Conservation (phyloP, 1,284 basidiomycete genomes). For the Pterula multifida region DNA sequence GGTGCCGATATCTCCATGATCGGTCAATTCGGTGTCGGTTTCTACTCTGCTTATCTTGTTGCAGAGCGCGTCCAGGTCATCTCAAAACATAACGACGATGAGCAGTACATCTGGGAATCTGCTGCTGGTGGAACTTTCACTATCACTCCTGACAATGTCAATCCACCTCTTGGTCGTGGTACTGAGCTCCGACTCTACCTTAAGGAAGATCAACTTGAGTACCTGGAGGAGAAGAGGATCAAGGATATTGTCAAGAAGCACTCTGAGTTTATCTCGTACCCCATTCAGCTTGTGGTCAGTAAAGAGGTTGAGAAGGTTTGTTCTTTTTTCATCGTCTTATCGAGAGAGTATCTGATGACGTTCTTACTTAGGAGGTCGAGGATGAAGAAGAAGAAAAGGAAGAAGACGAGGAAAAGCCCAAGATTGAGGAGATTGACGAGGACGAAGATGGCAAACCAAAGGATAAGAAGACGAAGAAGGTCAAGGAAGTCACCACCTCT, state of each 20-base stretch:
- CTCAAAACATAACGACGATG: constrained; percentile 99
- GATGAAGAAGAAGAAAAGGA: constrained; percentile 68
- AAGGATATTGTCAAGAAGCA: constrained; percentile 99
- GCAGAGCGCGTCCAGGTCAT: constrained; percentile 97
- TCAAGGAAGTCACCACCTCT: constrained; percentile 83
- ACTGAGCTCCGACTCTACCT: constrained; percentile 91
- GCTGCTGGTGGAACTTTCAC: constrained; percentile 99
- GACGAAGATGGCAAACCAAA: constrained; percentile 84
- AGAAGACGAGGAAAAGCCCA: constrained; percentile 57
- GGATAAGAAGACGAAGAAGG: constrained; percentile 95
- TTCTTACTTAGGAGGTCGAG: constrained; percentile 64
- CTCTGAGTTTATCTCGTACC: constrained; percentile 99
- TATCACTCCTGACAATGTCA: constrained; percentile 88
- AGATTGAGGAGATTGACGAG: constrained; percentile 69
- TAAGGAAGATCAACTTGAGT: constrained; percentile 99
- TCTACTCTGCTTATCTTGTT: constrained; percentile 99
- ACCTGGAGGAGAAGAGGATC: constrained; percentile 98
- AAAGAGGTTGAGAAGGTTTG: constrained; percentile 97
- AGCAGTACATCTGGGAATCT: constrained; percentile 99
- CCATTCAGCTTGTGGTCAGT: constrained; percentile 95
- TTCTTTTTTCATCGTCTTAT: constrained; percentile 2
- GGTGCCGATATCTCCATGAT: constrained; percentile 96
- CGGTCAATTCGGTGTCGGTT: constrained; percentile 97
- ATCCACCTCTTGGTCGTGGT: constrained; percentile 89
- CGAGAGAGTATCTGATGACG: constrained; percentile 9